These are phyloP conservation scores for Tulasnella sp. DNA, from an alignment of 768 basidiomycete species.

Conservation along the genomic window DNA sequence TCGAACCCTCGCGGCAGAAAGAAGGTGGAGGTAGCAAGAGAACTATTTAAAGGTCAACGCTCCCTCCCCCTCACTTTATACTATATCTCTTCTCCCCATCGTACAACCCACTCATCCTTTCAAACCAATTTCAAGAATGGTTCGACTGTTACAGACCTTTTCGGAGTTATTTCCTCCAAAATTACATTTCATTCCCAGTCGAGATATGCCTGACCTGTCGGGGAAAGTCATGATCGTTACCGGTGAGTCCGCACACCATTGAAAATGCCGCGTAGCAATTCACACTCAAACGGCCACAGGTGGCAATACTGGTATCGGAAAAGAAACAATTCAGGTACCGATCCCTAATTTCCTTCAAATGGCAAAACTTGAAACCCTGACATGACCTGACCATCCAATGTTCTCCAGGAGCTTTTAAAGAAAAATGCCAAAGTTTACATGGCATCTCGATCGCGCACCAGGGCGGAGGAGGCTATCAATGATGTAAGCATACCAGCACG, in stretches of 20 bases:
- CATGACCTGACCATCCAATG: too few relatives aligned
- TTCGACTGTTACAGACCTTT: not conserved
- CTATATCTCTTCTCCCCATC: too few relatives aligned
- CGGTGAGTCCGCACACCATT: not conserved
- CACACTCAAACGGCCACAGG: not conserved
- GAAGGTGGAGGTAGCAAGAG: too few relatives aligned
- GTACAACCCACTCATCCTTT: too few relatives aligned
- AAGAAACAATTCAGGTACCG: conserved; percentile 18
- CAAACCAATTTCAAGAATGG: too few relatives aligned
- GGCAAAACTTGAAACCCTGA: too few relatives aligned
- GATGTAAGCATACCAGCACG: too few relatives aligned
- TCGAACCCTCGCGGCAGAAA: too few relatives aligned
- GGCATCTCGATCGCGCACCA: conserved; percentile 9
- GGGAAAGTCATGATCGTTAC: conserved; percentile 17
- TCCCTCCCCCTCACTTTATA: too few relatives aligned
- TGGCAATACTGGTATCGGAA: conserved; percentile 18
- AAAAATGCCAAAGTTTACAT: conserved; percentile 19
- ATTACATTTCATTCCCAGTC: not conserved
- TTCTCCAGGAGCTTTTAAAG: not conserved
- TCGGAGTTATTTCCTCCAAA: conserved; percentile 1
- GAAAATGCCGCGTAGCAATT: not conserved
- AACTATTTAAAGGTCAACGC: too few relatives aligned
- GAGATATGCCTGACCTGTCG: conserved; percentile 15
- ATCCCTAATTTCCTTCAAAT: too few relatives aligned
- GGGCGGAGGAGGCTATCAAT: conserved; percentile 2